These are phyloP conservation scores for Metarhizium humberi DNA, from an alignment of 2,329 filamentous ascomycete genomes.

Conservation along the genomic window DNA sequence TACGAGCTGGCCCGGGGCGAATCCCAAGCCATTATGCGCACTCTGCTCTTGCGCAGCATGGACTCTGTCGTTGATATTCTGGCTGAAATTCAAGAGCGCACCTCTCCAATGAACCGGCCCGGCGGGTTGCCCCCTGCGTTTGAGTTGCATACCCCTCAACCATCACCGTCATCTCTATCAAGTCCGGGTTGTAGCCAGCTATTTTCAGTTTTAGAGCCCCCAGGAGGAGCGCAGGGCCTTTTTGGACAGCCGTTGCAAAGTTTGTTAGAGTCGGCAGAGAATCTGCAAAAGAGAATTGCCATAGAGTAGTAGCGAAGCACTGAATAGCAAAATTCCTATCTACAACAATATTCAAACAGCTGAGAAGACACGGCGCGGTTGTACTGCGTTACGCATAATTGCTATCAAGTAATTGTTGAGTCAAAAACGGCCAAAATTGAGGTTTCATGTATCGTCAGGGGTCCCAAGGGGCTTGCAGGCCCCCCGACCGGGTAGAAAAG, in stretches of 20 bases:
- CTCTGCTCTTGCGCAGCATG: not conserved
- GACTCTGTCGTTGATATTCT: constrained; percentile 1
- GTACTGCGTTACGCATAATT: too few relatives aligned
- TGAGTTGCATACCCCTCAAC: not conserved
- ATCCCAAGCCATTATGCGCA: constrained; percentile 1
- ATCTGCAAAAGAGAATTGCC: not conserved
- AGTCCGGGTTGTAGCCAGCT: too few relatives aligned
- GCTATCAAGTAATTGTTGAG: too few relatives aligned
- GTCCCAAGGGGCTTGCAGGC: too few relatives aligned
- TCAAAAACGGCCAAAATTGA: too few relatives aligned
- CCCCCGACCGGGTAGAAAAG: too few relatives aligned
- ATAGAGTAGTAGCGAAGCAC: not conserved
- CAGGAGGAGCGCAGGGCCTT: not conserved
- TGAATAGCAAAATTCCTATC: not conserved
- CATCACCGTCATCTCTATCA: not conserved
- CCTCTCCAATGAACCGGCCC: not conserved
- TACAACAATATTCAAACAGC: too few relatives aligned
- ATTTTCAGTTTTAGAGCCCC: too few relatives aligned
- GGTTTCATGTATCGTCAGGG: too few relatives aligned
- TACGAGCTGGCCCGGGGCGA: not conserved
- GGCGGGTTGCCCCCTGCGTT: not conserved
- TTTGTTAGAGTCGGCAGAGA: not conserved
- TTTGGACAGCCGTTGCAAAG: not conserved
- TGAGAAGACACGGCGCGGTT: too few relatives aligned
- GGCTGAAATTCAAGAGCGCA: not conserved